Evolutionary conservation across 2,329 filamentous ascomycete genomes (phyloP), one percentile per base, ranked within the genome.

Genomic region (Sporothrix pallida): DNA sequence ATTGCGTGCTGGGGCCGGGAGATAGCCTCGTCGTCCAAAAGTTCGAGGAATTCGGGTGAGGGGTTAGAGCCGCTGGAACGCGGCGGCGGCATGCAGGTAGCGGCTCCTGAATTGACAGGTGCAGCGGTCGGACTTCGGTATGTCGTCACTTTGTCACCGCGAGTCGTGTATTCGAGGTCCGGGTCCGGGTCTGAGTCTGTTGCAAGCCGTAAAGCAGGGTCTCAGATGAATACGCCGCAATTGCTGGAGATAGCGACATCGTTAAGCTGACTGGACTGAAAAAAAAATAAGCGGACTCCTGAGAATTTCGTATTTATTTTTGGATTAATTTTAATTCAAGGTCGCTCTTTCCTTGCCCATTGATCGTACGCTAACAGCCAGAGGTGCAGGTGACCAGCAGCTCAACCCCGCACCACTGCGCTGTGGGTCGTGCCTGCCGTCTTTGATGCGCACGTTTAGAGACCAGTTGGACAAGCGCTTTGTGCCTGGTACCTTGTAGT

Each of bases 321-420:
- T 42, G n/a, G 23, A 73, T 70, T 70, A 44, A 52, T 46, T 56
- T 65, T 52, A 67, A 69, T 69, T 44, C 20, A 42, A 72, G 6
- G 48, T 31, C 60, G 12, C 31, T 58, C 23, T 17, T n/a, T 67
- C 60, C 46, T 37, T 48, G 54, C 37, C 54, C 54, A 60, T 54
- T 56, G 56, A 74, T 72, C 70, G 73, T 52, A 52, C 72, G 62
- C 72, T 74, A 74, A 58, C 48, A 20, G n/a, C 52, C 46, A 65
- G 42, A 71, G 62, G 54, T 70, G 73, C 73, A 74, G 73, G 70
- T 74, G 73, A 74, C 70, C 73, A 37, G 67, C 65, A 58, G 70
- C 68, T 71, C 63, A 63, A 74, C 73, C 73, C 73, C 73, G 73
- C 73, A 74, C 58, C 37, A 52, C 56, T 44, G 54, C 56, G 23